Evolutionary conservation across 192 early-diverging fungal genomes (phyloP).

Genomic region (Gonapodya sp.): DNA sequence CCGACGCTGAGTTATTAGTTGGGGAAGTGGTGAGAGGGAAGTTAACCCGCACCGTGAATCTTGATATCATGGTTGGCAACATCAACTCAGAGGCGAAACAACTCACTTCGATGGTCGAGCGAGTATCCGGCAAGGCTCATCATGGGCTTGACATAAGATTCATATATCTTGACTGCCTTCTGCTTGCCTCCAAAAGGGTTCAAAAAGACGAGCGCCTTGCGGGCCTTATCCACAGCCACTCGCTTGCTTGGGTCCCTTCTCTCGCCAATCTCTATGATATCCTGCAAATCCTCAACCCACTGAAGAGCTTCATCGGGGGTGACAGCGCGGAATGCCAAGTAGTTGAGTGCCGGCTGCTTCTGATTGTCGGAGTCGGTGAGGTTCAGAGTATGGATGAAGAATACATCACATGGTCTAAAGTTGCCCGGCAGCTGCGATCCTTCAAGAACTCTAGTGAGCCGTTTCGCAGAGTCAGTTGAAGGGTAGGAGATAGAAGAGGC

Average conservation of each 20-base stretch:
- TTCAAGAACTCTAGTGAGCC: not conserved
- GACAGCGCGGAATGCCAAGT: not conserved
- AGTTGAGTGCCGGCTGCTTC: not conserved
- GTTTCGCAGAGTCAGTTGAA: not conserved
- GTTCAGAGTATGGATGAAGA: not conserved
- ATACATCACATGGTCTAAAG: not conserved
- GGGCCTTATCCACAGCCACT: not conserved
- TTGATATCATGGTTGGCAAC: no score
- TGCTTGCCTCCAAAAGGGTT: constrained; percentile 71
- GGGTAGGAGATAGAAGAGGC: not conserved
- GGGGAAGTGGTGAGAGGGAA: not conserved
- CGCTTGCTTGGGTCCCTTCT: not conserved
- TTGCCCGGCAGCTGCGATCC: not conserved
- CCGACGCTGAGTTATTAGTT: constrained; percentile 39
- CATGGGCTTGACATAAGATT: constrained; percentile 44
- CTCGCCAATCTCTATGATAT: not conserved
- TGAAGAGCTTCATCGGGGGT: not conserved
- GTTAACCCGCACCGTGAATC: no score
- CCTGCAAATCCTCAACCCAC: not conserved
- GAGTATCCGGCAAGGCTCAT: constrained; percentile 49
- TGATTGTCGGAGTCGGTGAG: not conserved
- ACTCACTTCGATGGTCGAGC: constrained; percentile 39
- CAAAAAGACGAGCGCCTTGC: constrained; percentile 30
- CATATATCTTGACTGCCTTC: constrained; percentile 45
- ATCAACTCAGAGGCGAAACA: constrained; percentile 6